phyloP scores from a whole-genome alignment of 129 eudicot species.

The Smallanthus sonchifolius region DNA sequence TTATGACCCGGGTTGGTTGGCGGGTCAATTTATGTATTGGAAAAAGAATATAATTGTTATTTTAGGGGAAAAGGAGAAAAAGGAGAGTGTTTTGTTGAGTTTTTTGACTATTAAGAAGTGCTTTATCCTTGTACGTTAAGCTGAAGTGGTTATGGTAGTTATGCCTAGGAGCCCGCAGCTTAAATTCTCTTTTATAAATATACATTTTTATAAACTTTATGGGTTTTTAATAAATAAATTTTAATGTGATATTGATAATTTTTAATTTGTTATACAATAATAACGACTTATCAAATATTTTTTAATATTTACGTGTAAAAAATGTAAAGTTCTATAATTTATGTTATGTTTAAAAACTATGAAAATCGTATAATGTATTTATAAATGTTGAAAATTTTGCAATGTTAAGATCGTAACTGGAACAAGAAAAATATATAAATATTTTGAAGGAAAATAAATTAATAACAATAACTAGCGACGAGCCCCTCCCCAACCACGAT shows the following conservation, averaged over 20 bases:
- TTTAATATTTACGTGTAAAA: no score
- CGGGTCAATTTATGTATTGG: conserved; percentile 14
- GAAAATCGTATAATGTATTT: no score
- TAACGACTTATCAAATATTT: no score
- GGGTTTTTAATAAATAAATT: not conserved
- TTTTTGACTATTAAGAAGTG: conserved; percentile 28
- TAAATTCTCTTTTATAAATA: not conserved
- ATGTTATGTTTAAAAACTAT: no score
- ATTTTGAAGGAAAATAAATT: not conserved
- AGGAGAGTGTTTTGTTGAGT: conserved; percentile 29
- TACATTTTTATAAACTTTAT: conserved; percentile 12
- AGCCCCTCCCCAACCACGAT: no score
- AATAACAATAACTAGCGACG: no score
- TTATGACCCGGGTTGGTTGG: not conserved
- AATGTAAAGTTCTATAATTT: no score
- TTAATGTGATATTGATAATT: not conserved
- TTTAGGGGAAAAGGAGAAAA: not conserved
- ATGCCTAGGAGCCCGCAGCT: conserved; percentile 37
- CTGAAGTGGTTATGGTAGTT: conserved; percentile 33
- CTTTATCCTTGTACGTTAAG: conserved; percentile 29
- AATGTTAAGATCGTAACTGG: no score
- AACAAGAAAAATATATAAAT: not conserved
- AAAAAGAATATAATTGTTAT: not conserved
- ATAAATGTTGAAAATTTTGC: no score
- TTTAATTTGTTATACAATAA: no score